Percentiles rank a stretch among this genome's conserved stretches.
These are phyloP conservation scores for Camelina hispida DNA, from an alignment of 345 rosid species.

Conservation along the genomic window DNA sequence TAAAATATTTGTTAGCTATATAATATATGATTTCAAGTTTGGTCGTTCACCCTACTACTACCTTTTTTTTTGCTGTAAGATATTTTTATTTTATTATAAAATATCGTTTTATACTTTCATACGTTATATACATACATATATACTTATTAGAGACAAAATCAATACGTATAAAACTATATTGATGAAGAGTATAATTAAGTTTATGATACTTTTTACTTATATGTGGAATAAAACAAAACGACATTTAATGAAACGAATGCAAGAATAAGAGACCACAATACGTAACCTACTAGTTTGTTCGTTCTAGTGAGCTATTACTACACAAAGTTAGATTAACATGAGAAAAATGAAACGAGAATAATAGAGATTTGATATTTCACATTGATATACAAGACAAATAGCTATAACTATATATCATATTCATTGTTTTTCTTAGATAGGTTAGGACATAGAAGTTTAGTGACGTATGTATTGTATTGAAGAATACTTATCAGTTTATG, in stretches of 20 bases:
- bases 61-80: neutral
- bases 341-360: neutral
- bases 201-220: too few species aligned
- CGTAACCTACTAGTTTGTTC: too few species aligned
- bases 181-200: too few species aligned
- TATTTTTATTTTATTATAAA: neutral
- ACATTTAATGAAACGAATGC: neutral
- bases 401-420: neutral
- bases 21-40: too few species aligned
- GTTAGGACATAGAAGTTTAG: neutral
- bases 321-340: too few species aligned
- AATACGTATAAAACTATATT: too few species aligned
- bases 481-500: slow-evolving; percentile 1
- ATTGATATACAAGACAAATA: neutral
- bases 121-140: too few species aligned
- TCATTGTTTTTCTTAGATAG: neutral
- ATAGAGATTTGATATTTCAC: neutral
- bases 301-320: too few species aligned
- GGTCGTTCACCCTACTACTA: too few species aligned
- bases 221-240: too few species aligned
- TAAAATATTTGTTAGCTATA: too few species aligned
- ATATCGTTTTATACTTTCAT: neutral
- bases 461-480: neutral
- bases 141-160: too few species aligned
- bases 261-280: neutral